A percentile compares a stretch with the other conserved stretches of the same genome.
Evolutionary conservation across 306 rosid species (phyloP).

Genomic region (Hippophae gyantsensis): DNA sequence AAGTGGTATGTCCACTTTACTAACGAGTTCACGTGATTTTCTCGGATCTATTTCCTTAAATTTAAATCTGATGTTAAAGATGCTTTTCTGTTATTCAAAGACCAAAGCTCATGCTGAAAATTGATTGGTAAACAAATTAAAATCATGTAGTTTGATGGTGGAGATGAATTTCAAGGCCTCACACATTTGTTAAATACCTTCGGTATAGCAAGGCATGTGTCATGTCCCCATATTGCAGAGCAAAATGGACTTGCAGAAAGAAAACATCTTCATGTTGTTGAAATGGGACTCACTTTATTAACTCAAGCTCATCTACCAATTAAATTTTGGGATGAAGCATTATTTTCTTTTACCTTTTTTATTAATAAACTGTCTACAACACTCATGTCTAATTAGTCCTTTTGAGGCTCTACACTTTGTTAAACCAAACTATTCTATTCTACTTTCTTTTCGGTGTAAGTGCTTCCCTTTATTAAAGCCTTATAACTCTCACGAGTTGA

Average conservation of each 20-base stretch:
- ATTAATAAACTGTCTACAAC: not conserved
- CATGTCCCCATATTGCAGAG: not conserved
- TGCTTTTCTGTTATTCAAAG: not conserved
- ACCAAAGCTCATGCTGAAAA: not conserved
- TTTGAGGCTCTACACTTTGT: no score
- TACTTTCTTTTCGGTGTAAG: not conserved
- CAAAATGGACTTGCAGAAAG: not conserved
- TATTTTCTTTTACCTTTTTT: not conserved
- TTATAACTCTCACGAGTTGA: not conserved
- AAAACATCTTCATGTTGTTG: not conserved
- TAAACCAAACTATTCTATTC: not conserved
- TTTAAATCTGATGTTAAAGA: not conserved
- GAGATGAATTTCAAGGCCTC: not conserved
- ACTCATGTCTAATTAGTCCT: not conserved
- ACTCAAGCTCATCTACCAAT: not conserved
- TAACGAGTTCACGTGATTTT: not conserved
- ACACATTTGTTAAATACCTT: not conserved
- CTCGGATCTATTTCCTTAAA: no score
- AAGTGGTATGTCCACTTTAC: no score
- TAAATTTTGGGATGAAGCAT: not conserved
- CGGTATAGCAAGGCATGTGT: not conserved
- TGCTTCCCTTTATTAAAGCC: not conserved
- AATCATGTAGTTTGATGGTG: not conserved
- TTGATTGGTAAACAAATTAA: not conserved
- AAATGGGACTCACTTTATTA: not conserved